Percentiles rank a stretch among this genome's conserved stretches.
Evolutionary conservation across 345 rosid species (phyloP).

Genomic region (Syzygium oleosum): DNA sequence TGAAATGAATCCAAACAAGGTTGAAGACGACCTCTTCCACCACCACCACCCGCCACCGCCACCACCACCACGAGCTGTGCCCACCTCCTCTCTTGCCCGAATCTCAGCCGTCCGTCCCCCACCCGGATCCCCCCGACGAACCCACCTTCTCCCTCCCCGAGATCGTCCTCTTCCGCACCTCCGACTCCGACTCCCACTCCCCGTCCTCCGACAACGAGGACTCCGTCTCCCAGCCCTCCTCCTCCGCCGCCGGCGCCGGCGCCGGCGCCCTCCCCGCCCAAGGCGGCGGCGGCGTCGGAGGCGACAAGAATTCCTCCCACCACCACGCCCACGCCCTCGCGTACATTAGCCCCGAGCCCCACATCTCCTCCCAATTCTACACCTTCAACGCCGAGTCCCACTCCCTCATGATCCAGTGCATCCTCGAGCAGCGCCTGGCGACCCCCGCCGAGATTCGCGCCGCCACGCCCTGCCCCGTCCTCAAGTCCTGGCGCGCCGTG

Average conservation of each 20-base stretch:
- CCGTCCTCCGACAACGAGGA: slow-evolving; percentile 42
- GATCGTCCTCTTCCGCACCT: slow-evolving; percentile 72
- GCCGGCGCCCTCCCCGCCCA: slow-evolving; percentile 13
- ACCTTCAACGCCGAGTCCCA: slow-evolving; percentile 94
- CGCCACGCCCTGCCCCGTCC: slow-evolving; percentile 70
- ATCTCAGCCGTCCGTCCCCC: slow-evolving; percentile 25
- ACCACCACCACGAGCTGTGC: slow-evolving; percentile 16
- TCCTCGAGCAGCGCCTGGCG: slow-evolving; percentile 77
- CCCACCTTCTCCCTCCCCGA: slow-evolving; percentile 44
- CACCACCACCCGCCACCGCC: slow-evolving; percentile 3
- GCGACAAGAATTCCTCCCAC: not conserved
- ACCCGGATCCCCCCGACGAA: slow-evolving; percentile 25
- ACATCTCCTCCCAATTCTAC: slow-evolving; percentile 91
- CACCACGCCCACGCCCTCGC: not conserved
- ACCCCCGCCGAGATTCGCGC: slow-evolving; percentile 85
- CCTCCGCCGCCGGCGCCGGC: slow-evolving; percentile 1
- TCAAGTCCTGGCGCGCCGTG: slow-evolving; percentile 89
- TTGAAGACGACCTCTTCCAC: slow-evolving; percentile 12
- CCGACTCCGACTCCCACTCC: slow-evolving; percentile 10
- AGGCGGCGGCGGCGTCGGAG: not conserved
- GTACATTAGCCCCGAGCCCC: slow-evolving; percentile 69
- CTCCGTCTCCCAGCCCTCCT: slow-evolving; percentile 8
- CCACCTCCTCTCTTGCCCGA: slow-evolving; percentile 36
- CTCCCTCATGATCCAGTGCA: slow-evolving; percentile 88
- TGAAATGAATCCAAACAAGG: slow-evolving; percentile 15